Conservation (phyloP, 352 stramenopile species). For the Globisporangium recalcitrans region DNA sequence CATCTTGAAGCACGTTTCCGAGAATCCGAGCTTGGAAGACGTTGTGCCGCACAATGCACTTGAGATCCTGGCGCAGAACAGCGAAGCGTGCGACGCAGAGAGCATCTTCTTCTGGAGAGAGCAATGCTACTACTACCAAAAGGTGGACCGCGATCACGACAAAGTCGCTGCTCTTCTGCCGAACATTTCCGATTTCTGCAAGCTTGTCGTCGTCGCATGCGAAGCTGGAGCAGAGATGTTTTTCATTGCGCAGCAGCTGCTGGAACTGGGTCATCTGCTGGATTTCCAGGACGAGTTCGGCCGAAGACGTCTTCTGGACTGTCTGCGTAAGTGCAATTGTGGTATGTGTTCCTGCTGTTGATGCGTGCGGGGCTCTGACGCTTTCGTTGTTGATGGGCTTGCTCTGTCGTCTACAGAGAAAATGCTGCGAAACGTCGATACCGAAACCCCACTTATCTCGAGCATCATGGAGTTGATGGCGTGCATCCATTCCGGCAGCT, state of each 20-base stretch:
- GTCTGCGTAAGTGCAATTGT: constrained; percentile 37
- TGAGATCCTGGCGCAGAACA: constrained; percentile 36
- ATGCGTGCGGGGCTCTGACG: not conserved
- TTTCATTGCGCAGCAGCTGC: constrained; percentile 65
- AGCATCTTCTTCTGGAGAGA: constrained; percentile 80
- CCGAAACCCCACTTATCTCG: constrained; percentile 53
- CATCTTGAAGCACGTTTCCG: constrained; percentile 41
- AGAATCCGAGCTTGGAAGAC: constrained; percentile 30
- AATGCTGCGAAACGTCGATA: constrained; percentile 46
- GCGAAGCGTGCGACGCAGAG: constrained; percentile 37
- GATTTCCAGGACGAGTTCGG: constrained; percentile 83
- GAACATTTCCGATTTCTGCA: constrained; percentile 68
- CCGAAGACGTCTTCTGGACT: constrained; percentile 59
- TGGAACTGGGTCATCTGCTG: constrained; percentile 53
- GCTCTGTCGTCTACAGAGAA: constrained; percentile 32
- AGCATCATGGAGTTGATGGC: constrained; percentile 75
- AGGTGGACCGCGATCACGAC: constrained; percentile 51
- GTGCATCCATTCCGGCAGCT: constrained; percentile 60
- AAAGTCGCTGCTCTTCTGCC: constrained; percentile 47
- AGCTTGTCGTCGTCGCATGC: constrained; percentile 47
- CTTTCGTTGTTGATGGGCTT: constrained; percentile 4
- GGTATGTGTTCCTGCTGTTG: not conserved
- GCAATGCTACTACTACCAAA: constrained; percentile 70
- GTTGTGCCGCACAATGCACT: constrained; percentile 37
- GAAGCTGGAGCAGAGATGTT: constrained; percentile 42